These are phyloP conservation scores for Trichoderma sp. DNA, from an alignment of 2,329 filamentous ascomycete species.

Conservation along the genomic window DNA sequence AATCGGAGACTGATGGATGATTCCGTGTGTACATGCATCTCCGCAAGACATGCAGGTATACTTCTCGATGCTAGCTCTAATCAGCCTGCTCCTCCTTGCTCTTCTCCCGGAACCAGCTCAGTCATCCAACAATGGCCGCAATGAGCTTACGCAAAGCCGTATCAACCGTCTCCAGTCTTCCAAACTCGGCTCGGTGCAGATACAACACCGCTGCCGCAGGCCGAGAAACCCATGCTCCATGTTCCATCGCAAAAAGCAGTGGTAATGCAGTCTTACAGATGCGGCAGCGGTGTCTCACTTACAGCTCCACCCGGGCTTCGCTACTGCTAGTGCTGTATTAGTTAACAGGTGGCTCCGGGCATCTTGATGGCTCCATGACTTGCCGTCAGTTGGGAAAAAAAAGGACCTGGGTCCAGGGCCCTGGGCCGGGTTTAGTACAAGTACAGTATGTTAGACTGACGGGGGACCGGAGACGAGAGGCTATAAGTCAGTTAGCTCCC, in stretches of 20 bases:
- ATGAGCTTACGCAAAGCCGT: background rate
- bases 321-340: background rate
- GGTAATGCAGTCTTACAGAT: background rate
- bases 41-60: background rate
- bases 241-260: background rate
- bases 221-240: background rate
- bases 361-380: background rate
- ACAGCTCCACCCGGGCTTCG: background rate
- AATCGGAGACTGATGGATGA: background rate
- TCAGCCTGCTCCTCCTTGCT: background rate
- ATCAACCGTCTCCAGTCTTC: background rate
- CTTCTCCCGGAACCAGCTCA: background rate
- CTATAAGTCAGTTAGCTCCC: background rate
- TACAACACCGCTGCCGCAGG: background rate
- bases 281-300: constrained; percentile 1
- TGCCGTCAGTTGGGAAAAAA: background rate
- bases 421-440: background rate
- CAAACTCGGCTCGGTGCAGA: background rate
- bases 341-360: background rate
- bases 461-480: background rate
- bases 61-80: background rate
- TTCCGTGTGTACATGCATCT: background rate
- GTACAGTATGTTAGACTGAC: background rate
- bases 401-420: background rate
- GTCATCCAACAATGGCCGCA: background rate